Evolutionary conservation across 306 rosid genomes (phyloP), one percentile per base, ranked within the genome.

Genomic region (Ammopiptanthus mongolicus): DNA sequence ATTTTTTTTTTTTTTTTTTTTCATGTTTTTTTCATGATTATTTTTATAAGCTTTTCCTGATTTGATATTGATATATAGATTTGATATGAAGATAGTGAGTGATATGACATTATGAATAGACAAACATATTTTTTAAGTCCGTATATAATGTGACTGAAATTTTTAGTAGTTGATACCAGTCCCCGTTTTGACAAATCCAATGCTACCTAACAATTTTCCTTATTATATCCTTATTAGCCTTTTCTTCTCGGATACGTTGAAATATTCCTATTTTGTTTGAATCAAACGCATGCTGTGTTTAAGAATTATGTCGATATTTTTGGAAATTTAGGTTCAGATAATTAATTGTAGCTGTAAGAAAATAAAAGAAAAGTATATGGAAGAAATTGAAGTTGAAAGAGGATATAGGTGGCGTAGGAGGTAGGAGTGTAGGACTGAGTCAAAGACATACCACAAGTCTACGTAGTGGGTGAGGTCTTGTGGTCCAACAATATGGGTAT

Each of bases 161-260:
- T 75, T 59, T 31, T 9, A 74, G 60, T 39, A 74, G 53, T 67
- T 29, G 71, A 80, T 80, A 36, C 53, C 72, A 23, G 74, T 81
- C 73, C 37, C 68, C 71, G 17, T 81, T 81, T 81, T 81, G 84
- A 81, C 80, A 68, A 75, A 77, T 76, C 85, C 57, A 69, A 42
- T 76, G 74, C 78, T 23, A 81, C 81, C 85, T 69, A 75, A 69
- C 80, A 29, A 28, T 15, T 67, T 57, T 31, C 4, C 9, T 61
- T 61, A 6, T n/a, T 15, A 3, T 0, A 14, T 15, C 36, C 47
- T 25, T 33, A 21, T 11, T 15, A 34, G 31, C 46, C 34, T 4
- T 65, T 73, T 33, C 83, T 73, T 52, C 2, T 19, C 7, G 33
- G 44, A 3, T 14, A 42, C 14, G 62, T 56, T 58, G 10, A 41